A percentile compares a stretch with the other conserved stretches of the same genome.
These are phyloP conservation scores for Amanita phalloides DNA, from an alignment of 768 basidiomycete species.

Conservation along the genomic window DNA sequence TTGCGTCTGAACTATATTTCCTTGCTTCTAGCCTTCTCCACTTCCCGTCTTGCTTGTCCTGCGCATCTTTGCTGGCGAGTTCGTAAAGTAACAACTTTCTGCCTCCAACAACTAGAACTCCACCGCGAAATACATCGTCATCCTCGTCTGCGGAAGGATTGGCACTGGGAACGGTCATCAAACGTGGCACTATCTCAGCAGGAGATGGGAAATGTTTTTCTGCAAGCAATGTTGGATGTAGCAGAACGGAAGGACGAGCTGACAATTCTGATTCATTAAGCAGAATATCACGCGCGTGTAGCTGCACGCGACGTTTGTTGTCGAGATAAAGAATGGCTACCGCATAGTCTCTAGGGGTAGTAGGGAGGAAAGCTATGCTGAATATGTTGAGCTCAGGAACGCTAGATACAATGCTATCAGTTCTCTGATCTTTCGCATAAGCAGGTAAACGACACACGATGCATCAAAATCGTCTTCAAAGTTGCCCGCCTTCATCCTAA, in stretches of 20 bases:
- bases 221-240: constrained; percentile 45
- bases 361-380: constrained; percentile 50
- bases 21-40: constrained; percentile 39
- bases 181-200: constrained; percentile 26
- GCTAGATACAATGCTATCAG: constrained; percentile 20
- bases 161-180: constrained; percentile 28
- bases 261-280: constrained; percentile 41
- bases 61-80: constrained; percentile 31
- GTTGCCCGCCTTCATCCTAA: constrained; percentile 44
- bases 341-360: constrained; percentile 29
- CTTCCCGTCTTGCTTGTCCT: constrained; percentile 46
- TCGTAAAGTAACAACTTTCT: constrained; percentile 55
- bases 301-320: constrained; percentile 48
- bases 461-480: constrained; percentile 50
- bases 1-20: constrained; percentile 33
- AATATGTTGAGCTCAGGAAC: constrained; percentile 61
- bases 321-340: constrained; percentile 65
- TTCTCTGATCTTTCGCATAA: not conserved
- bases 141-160: constrained; percentile 18
- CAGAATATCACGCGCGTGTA: constrained; percentile 48
- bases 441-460: constrained; percentile 33
- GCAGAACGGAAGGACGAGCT: constrained; percentile 28
- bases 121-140: constrained; percentile 39
- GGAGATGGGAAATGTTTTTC: constrained; percentile 34
- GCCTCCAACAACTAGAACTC: constrained; percentile 62